Conservation (phyloP, 805 yeast genomes). For the Yarrowia sp. region DNA sequence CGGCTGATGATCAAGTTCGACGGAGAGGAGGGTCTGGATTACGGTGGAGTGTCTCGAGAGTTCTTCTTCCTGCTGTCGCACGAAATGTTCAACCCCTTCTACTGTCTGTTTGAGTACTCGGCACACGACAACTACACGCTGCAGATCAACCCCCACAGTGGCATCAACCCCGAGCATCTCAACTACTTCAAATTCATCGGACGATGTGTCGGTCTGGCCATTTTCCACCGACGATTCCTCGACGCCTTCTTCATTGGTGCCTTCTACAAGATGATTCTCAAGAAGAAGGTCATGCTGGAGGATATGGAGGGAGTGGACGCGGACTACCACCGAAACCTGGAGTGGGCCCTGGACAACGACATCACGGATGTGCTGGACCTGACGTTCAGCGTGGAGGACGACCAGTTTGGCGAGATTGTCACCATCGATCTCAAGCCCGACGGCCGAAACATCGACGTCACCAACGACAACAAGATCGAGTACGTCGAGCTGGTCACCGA, state of each 20-base stretch:
- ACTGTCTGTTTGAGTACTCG: slow-evolving; percentile 94
- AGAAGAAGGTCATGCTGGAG: slow-evolving; percentile 88
- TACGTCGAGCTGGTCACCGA: slow-evolving; percentile 92
- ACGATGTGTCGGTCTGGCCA: slow-evolving; percentile 96
- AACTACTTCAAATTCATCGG: slow-evolving; percentile 98
- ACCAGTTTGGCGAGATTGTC: slow-evolving; percentile 89
- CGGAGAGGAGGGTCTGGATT: slow-evolving; percentile 99
- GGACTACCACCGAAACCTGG: slow-evolving; percentile 88
- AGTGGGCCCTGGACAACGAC: slow-evolving; percentile 95
- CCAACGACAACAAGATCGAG: slow-evolving; percentile 91
- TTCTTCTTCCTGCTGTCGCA: slow-evolving; percentile 94
- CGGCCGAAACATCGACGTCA: slow-evolving; percentile 87
- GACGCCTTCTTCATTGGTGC: slow-evolving; percentile 99
- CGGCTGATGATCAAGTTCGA: slow-evolving; percentile 97
- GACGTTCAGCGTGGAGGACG: slow-evolving; percentile 83
- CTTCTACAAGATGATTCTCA: slow-evolving; percentile 94
- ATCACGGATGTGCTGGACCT: slow-evolving; percentile 83
- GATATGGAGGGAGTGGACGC: slow-evolving; percentile 99
- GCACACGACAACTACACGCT: slow-evolving; percentile 97
- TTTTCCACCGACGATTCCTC: slow-evolving; percentile 94
- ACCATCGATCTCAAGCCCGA: slow-evolving; percentile 85
- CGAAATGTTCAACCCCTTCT: slow-evolving; percentile 98
- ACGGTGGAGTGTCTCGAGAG: slow-evolving; percentile 99
- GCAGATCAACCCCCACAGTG: slow-evolving; percentile 96
- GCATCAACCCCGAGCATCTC: slow-evolving; percentile 95